Conservation (phyloP, 768 basidiomycete species). For the Hortiboletus flavorubellus region DNA sequence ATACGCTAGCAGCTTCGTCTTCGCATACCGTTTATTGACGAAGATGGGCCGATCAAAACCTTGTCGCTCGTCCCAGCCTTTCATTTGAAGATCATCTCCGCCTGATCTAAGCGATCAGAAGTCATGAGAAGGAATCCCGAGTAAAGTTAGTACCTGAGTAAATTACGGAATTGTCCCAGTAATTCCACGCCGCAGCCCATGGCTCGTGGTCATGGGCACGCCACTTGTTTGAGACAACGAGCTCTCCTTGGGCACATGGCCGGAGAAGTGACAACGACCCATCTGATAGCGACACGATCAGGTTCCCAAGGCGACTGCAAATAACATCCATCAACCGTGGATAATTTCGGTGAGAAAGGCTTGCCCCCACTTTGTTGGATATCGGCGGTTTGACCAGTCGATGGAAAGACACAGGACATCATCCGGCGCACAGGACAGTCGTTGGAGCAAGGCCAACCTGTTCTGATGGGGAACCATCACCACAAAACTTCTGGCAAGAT, state of each 20-base stretch:
- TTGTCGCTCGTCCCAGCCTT: conserved; percentile 85
- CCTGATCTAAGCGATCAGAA: conserved; percentile 44
- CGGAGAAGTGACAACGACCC: conserved; percentile 66
- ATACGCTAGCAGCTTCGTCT: neutral
- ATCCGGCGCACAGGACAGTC: conserved; percentile 46
- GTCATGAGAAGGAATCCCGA: neutral
- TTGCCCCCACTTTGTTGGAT: conserved; percentile 41
- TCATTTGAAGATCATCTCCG: conserved; percentile 88
- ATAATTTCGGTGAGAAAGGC: conserved; percentile 1
- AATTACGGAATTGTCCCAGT: conserved; percentile 74
- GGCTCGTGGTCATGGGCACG: conserved; percentile 91
- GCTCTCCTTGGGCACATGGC: conserved; percentile 41
- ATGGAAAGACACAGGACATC: conserved; percentile 82
- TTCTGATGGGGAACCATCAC: conserved; percentile 31
- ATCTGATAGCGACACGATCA: conserved; percentile 82
- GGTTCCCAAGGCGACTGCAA: conserved; percentile 46
- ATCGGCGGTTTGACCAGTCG: conserved; percentile 83
- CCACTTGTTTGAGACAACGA: conserved; percentile 61
- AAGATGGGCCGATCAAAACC: conserved; percentile 58
- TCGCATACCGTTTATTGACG: conserved; percentile 64
- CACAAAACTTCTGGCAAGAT: neutral
- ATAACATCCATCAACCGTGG: neutral
- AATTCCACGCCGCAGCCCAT: conserved; percentile 91
- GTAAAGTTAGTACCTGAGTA: conserved; percentile 67
- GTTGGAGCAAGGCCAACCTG: conserved; percentile 37